Evolutionary conservation across 2,329 filamentous ascomycete species (phyloP).

Genomic region (Monosporascus sp.): DNA sequence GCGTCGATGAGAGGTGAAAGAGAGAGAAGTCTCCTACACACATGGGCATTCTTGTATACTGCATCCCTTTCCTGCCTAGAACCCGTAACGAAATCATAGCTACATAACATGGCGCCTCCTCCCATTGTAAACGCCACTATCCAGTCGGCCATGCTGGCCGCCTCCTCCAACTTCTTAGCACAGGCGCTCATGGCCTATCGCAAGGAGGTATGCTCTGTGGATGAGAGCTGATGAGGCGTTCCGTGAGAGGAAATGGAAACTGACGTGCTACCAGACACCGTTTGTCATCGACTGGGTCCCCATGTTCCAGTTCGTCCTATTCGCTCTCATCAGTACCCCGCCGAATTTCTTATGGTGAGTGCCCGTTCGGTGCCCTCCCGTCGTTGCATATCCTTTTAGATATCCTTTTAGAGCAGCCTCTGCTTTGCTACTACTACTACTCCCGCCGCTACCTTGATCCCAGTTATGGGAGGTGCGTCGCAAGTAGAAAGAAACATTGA

Average conservation of each 20-base stretch:
- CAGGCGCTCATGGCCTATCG: slow-evolving; percentile 63
- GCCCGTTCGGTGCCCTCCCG: background rate
- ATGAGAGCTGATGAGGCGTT: background rate
- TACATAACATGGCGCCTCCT: slow-evolving; percentile 30
- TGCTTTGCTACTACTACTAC: background rate
- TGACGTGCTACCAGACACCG: slow-evolving; percentile 38
- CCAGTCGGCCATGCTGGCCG: slow-evolving; percentile 60
- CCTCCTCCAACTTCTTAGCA: slow-evolving; percentile 66
- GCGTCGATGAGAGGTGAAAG: too few relatives aligned
- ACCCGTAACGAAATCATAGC: background rate
- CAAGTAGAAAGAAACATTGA: background rate
- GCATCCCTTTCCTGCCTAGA: background rate
- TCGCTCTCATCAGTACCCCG: slow-evolving; percentile 66
- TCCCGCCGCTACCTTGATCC: background rate
- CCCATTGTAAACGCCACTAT: slow-evolving; percentile 55
- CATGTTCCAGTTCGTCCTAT: slow-evolving; percentile 72
- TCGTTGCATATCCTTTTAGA: too few relatives aligned
- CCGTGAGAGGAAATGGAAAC: background rate
- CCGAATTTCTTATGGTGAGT: slow-evolving; percentile 77
- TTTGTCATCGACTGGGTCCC: slow-evolving; percentile 60
- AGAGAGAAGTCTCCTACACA: too few relatives aligned
- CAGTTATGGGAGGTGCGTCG: too few relatives aligned
- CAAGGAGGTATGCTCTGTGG: slow-evolving; percentile 41
- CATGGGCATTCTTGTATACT: background rate
- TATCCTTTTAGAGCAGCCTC: background rate